phyloP scores from a whole-genome alignment of 768 basidiomycete genomes.

The Tulasnella sp. region DNA sequence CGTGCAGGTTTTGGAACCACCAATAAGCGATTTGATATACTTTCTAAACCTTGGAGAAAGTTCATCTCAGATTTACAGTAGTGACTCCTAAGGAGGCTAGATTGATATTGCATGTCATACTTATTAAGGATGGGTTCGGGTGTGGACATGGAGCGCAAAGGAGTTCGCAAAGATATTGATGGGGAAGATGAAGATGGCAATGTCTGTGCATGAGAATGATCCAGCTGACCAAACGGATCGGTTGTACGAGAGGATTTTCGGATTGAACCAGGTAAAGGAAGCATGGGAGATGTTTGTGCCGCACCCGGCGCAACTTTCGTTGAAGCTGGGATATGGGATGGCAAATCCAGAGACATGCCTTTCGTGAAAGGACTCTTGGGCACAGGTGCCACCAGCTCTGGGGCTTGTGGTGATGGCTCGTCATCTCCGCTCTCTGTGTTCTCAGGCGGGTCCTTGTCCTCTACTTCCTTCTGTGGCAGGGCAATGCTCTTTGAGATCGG shows the following conservation, averaged over 20 bases:
- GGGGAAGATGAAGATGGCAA: conserved; percentile 23
- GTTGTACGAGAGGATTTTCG: conserved; percentile 33
- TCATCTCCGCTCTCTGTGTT: conserved; percentile 16
- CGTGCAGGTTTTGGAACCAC: conserved; percentile 89
- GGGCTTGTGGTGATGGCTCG: conserved; percentile 18
- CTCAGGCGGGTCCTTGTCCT: background rate
- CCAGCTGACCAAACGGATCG: conserved; percentile 62
- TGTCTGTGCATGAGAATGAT: too few species aligned
- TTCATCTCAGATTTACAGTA: conserved; percentile 82
- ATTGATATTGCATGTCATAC: conserved; percentile 56
- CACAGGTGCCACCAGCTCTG: conserved; percentile 8
- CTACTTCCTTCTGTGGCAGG: background rate
- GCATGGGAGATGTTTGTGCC: conserved; percentile 60
- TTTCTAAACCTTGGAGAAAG: conserved; percentile 79
- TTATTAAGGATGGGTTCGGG: conserved; percentile 44
- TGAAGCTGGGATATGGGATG: conserved; percentile 24
- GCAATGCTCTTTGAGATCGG: conserved; percentile 6
- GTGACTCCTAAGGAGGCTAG: conserved; percentile 65
- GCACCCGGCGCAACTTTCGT: conserved; percentile 26
- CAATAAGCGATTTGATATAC: conserved; percentile 80
- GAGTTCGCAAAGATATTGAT: conserved; percentile 20
- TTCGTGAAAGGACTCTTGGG: conserved; percentile 18
- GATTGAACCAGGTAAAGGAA: conserved; percentile 42
- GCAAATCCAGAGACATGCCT: conserved; percentile 33
- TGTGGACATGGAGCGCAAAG: conserved; percentile 17